These are phyloP conservation scores for Brasilioporus rufonigricans DNA, from an alignment of 768 basidiomycete species.

Conservation along the genomic window DNA sequence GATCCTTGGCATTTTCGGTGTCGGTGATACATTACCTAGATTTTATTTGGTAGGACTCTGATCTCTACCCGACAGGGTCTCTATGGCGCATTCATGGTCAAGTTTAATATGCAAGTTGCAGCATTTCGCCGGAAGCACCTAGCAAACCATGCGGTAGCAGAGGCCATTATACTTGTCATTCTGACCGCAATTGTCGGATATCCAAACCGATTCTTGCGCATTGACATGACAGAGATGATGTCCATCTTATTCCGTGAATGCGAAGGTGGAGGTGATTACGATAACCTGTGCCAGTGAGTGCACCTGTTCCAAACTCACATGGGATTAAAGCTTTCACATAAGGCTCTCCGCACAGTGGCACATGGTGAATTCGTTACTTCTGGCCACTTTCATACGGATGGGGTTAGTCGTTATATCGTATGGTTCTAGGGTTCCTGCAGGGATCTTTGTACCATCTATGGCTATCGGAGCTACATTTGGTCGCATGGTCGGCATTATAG, in stretches of 20 bases:
- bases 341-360: constrained; percentile 92
- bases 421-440: constrained; percentile 94
- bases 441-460: constrained; percentile 99
- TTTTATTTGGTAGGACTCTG: constrained; percentile 1
- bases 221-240: constrained; percentile 98
- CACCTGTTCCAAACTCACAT: background rate
- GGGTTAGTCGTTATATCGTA: constrained; percentile 89
- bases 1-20: constrained; percentile 93
- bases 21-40: constrained; percentile 36
- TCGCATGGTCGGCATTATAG: constrained; percentile 94
- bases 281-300: constrained; percentile 93
- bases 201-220: constrained; percentile 89
- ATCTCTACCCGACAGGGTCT: constrained; percentile 61
- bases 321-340: constrained; percentile 9
- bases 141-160: constrained; percentile 77
- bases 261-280: constrained; percentile 87
- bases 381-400: constrained; percentile 88
- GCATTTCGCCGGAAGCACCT: constrained; percentile 93
- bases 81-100: constrained; percentile 96
- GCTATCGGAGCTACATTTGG: constrained; percentile 97
- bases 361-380: constrained; percentile 87
- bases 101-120: constrained; percentile 93
- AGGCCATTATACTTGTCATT: constrained; percentile 84
- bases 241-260: constrained; percentile 95
- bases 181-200: constrained; percentile 92